Conservation (phyloP, 305 asterid genomes). For the Solanum hybrid region DNA sequence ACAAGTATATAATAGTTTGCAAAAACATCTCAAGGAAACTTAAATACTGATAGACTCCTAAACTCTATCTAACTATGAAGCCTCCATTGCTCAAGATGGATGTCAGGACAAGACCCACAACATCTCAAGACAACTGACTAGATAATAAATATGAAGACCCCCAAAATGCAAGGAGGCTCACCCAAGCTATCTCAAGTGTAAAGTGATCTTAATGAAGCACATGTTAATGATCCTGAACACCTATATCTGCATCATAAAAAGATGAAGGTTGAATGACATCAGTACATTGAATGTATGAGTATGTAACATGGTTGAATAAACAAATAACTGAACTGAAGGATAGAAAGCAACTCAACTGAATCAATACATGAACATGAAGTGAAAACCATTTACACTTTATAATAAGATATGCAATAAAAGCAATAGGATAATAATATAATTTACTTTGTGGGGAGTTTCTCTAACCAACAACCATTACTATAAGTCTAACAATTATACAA, state of each 20-base stretch:
- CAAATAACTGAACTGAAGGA: background rate
- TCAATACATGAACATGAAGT: background rate
- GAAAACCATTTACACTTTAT: background rate
- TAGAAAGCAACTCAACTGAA: too few species aligned
- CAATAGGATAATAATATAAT: too few species aligned
- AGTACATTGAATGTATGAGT: background rate
- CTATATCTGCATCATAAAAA: too few species aligned
- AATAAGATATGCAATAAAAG: background rate
- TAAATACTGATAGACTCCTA: background rate
- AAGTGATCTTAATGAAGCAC: background rate
- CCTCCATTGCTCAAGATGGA: background rate
- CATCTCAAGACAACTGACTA: background rate
- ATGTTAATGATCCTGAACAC: background rate
- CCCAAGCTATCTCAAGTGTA: background rate
- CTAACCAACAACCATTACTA: background rate
- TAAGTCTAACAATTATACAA: too few species aligned
- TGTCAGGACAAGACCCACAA: background rate
- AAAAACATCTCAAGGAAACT: background rate
- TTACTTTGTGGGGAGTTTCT: background rate
- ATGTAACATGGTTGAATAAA: background rate
- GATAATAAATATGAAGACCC: background rate
- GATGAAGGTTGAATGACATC: background rate
- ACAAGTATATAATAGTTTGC: background rate
- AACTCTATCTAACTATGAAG: background rate
- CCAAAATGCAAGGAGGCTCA: background rate